Percentiles rank a stretch among this genome's conserved stretches.
Evolutionary conservation across 169 alveolate species (phyloP).

Genomic region (Plasmodium coatneyi): DNA sequence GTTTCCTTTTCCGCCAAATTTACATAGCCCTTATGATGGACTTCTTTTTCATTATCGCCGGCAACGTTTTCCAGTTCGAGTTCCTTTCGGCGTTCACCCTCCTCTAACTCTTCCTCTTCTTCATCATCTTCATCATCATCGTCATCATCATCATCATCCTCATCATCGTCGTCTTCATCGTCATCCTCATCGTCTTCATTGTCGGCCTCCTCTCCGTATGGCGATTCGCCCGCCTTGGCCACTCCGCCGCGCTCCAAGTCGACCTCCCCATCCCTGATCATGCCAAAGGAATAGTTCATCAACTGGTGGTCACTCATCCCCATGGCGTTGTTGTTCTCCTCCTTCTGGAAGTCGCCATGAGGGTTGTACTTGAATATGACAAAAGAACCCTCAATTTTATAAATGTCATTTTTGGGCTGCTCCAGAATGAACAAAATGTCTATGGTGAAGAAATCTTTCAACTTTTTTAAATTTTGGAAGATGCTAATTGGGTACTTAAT

Average conservation of each 20-base stretch:
- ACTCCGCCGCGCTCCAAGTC: neutral
- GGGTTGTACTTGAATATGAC: constrained; percentile 78
- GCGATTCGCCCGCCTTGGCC: neutral
- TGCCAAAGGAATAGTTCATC: constrained; percentile 34
- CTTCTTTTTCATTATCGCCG: constrained; percentile 13
- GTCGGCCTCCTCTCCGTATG: neutral
- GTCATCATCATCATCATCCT: constrained; percentile 17
- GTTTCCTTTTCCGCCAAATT: constrained; percentile 19
- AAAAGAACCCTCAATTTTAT: constrained; percentile 89
- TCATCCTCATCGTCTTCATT: constrained; percentile 8
- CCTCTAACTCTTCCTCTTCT: neutral
- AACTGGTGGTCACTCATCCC: constrained; percentile 9
- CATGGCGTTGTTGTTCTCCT: constrained; percentile 21
- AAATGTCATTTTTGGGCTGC: constrained; percentile 91
- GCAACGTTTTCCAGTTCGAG: constrained; percentile 10
- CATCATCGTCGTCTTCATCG: neutral
- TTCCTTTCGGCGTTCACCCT: constrained; percentile 1
- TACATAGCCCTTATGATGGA: constrained; percentile 5
- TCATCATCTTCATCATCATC: constrained; percentile 3
- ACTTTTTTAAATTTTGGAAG: constrained; percentile 85
- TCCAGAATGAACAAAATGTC: constrained; percentile 85
- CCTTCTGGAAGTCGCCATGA: constrained; percentile 65
- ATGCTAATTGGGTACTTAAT: constrained; percentile 92
- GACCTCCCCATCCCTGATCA: neutral
- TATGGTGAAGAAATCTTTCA: constrained; percentile 81